Evolutionary conservation across 2,329 filamentous ascomycete species (phyloP).

Genomic region (Xylaria hypoxylon): DNA sequence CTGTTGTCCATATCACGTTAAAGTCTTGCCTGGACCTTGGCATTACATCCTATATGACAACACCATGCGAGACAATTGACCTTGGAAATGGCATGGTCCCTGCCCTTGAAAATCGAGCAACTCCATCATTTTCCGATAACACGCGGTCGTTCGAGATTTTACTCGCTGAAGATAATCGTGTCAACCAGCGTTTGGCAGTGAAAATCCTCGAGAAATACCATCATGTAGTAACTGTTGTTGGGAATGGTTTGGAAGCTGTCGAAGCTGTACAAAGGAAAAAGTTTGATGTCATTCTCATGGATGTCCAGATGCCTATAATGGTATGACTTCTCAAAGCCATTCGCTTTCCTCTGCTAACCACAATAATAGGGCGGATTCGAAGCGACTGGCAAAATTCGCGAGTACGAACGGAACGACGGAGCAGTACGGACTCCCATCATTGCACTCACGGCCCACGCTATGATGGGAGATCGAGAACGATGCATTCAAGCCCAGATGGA

Average conservation of each 20-base stretch:
- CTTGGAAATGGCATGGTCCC: conserved; percentile 96
- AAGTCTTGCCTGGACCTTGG: conserved; percentile 95
- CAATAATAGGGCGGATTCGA: conserved; percentile 85
- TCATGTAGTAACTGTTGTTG: conserved; percentile 89
- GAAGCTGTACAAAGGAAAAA: conserved; percentile 91
- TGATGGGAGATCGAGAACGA: conserved; percentile 98
- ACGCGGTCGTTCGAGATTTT: conserved; percentile 96
- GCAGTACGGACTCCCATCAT: conserved; percentile 93
- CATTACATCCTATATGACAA: conserved; percentile 99
- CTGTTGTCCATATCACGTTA: conserved; percentile 88
- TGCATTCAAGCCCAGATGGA: conserved; percentile 99
- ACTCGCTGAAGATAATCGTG: conserved; percentile 94
- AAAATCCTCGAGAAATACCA: conserved; percentile 99
- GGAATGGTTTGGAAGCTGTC: conserved; percentile 93
- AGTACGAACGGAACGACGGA: conserved; percentile 87
- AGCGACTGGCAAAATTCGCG: conserved; percentile 94
- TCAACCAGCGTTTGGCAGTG: conserved; percentile 95
- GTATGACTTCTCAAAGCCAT: conserved; percentile 59
- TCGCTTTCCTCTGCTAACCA: conserved; percentile 30
- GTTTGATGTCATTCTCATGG: conserved; percentile 98
- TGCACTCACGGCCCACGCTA: conserved; percentile 95
- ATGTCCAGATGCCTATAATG: conserved; percentile 99
- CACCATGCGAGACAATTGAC: conserved; percentile 92
- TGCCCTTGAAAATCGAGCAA: conserved; percentile 91
- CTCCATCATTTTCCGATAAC: conserved; percentile 90